These are phyloP conservation scores for Annulohypoxylon stygium DNA, from an alignment of 495 filamentous ascomycete species.

Conservation along the genomic window DNA sequence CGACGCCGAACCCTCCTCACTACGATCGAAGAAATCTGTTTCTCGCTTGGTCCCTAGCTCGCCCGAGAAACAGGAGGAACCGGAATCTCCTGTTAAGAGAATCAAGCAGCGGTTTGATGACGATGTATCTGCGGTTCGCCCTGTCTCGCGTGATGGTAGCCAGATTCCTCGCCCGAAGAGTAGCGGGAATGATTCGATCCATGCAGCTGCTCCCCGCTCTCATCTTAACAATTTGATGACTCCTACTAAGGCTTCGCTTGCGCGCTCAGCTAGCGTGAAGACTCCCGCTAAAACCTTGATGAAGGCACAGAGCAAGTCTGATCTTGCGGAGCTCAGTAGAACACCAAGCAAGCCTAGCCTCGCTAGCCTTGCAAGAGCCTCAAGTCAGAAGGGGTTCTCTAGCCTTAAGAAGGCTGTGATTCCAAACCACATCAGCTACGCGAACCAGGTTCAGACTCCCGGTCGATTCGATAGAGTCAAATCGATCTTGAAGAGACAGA, in stretches of 20 bases:
- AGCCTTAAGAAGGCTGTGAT: constrained; percentile 30
- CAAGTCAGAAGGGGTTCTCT: constrained; percentile 48
- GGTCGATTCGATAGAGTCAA: constrained; percentile 64
- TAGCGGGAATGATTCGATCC: constrained; percentile 51
- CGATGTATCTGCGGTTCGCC: constrained; percentile 69
- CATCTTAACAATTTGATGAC: constrained; percentile 72
- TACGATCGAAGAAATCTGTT: constrained; percentile 51
- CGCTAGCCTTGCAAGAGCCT: constrained; percentile 35
- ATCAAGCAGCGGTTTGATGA: constrained; percentile 70
- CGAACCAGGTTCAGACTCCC: constrained; percentile 54
- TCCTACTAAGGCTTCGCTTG: constrained; percentile 83
- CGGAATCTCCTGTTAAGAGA: constrained; percentile 70
- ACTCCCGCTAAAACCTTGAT: constrained; percentile 52
- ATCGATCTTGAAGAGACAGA: constrained; percentile 62
- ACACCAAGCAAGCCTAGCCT: constrained; percentile 56
- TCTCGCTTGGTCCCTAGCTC: constrained; percentile 34
- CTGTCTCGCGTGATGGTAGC: constrained; percentile 63
- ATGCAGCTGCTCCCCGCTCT: constrained; percentile 53
- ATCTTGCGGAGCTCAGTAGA: constrained; percentile 48
- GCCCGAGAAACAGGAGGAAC: constrained; percentile 47
- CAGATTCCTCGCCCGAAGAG: constrained; percentile 60
- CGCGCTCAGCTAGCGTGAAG: constrained; percentile 73
- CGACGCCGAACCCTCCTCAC: constrained; percentile 58
- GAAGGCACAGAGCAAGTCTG: constrained; percentile 55
- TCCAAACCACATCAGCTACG: constrained; percentile 18